Conservation (phyloP, 805 yeast species). For the Wickerhamiella lipophila region DNA sequence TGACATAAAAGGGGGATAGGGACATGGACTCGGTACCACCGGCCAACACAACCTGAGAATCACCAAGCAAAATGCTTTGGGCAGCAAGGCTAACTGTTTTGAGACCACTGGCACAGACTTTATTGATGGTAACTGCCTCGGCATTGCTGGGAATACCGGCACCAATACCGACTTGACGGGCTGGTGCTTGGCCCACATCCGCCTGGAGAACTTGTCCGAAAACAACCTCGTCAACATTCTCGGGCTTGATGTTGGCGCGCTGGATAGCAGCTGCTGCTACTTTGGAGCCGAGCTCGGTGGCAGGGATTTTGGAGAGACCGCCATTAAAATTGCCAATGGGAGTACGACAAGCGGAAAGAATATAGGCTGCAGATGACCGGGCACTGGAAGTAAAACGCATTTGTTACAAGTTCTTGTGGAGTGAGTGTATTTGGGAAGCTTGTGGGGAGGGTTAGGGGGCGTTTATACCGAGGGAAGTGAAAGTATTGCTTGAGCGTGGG, state of each 20-base stretch:
- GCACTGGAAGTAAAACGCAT: constrained; percentile 4
- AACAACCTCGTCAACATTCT: constrained; percentile 69
- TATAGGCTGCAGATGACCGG: constrained; percentile 41
- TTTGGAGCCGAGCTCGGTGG: constrained; percentile 12
- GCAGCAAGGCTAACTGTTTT: constrained; percentile 81
- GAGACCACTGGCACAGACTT: constrained; percentile 93
- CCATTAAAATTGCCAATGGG: constrained; percentile 94
- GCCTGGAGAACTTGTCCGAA: constrained; percentile 90
- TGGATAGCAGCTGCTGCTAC: constrained; percentile 51
- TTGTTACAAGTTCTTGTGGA: not conserved
- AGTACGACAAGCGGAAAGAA: constrained; percentile 81
- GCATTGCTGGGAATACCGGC: constrained; percentile 73
- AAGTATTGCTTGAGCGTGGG: too few species aligned
- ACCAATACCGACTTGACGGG: constrained; percentile 85
- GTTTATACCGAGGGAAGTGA: not conserved
- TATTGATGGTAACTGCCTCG: constrained; percentile 81
- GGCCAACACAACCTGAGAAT: constrained; percentile 75
- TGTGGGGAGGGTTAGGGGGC: constrained; percentile 9
- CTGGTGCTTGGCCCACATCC: constrained; percentile 90
- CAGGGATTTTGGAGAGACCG: constrained; percentile 43
- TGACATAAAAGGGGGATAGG: constrained; percentile 79
- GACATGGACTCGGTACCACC: constrained; percentile 98
- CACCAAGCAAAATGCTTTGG: constrained; percentile 71
- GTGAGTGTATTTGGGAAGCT: not conserved
- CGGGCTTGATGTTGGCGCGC: constrained; percentile 49